These are phyloP conservation scores for Cercophora newfieldiana DNA, from an alignment of 495 filamentous ascomycete species.

Conservation along the genomic window DNA sequence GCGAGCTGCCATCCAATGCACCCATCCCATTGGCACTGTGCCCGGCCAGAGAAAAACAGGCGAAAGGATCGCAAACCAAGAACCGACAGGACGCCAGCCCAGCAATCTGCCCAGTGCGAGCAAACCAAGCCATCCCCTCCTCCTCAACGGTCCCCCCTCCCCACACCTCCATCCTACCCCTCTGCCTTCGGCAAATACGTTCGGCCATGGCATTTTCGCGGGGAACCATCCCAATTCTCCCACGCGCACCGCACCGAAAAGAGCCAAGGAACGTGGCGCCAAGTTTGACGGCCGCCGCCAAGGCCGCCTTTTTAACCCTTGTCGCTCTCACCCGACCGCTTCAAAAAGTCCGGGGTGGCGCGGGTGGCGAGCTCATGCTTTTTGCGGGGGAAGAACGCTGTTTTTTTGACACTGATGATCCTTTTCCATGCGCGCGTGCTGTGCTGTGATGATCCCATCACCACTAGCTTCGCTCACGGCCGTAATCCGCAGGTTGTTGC, in stretches of 20 bases:
- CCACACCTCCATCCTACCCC: background rate
- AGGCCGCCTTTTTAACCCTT: background rate
- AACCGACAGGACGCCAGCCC: too few species aligned
- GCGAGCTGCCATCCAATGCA: too few species aligned
- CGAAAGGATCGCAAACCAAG: too few species aligned
- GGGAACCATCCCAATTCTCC: conserved; percentile 7
- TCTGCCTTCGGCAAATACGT: conserved; percentile 10
- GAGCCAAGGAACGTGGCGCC: conserved; percentile 11
- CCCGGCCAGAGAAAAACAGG: too few species aligned
- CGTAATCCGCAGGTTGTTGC: background rate
- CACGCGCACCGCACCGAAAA: background rate
- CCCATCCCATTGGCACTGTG: too few species aligned
- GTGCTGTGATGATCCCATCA: too few species aligned
- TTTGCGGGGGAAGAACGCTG: background rate
- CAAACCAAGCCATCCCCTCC: background rate
- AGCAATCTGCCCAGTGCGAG: background rate
- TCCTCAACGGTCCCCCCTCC: background rate
- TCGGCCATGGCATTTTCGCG: conserved; percentile 12
- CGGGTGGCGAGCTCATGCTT: background rate
- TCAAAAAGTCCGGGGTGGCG: background rate
- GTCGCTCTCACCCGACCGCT: background rate
- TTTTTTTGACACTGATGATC: background rate
- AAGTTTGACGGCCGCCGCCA: background rate
- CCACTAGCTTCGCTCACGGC: background rate
- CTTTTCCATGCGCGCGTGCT: too few species aligned